Evolutionary conservation across 1,284 basidiomycete species (phyloP).

Genomic region (Singerocomus rubriflavus): DNA sequence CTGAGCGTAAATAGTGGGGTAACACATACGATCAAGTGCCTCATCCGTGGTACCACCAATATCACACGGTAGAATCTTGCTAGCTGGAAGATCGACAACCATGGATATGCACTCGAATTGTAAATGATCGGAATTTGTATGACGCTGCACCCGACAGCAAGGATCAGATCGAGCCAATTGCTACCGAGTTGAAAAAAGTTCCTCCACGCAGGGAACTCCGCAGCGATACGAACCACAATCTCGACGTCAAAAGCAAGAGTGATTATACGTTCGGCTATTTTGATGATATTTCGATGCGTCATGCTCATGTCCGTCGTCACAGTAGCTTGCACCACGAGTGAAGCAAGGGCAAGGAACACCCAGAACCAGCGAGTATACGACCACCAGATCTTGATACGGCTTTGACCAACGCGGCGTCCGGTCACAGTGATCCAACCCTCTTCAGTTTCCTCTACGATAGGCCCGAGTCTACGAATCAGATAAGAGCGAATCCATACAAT

Average conservation of each 20-base stretch:
- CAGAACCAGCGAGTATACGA: constrained; percentile 70
- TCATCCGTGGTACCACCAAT: constrained; percentile 84
- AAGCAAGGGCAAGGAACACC: constrained; percentile 73
- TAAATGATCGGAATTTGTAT: constrained; percentile 86
- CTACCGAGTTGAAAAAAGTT: constrained; percentile 67
- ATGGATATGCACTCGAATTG: constrained; percentile 69
- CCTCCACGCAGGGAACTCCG: constrained; percentile 81
- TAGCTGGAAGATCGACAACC: constrained; percentile 91
- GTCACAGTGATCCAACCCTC: constrained; percentile 57
- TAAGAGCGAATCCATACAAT: not conserved
- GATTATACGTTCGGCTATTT: constrained; percentile 74
- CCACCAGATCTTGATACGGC: constrained; percentile 54
- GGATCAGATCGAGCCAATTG: constrained; percentile 79
- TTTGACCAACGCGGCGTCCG: constrained; percentile 44
- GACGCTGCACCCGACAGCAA: constrained; percentile 78
- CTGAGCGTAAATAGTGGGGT: not conserved
- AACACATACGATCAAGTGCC: constrained; percentile 63
- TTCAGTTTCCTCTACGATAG: constrained; percentile 50
- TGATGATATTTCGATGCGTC: constrained; percentile 48
- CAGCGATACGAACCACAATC: constrained; percentile 75
- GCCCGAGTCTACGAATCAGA: constrained; percentile 39
- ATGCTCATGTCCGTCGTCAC: constrained; percentile 56
- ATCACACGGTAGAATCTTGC: constrained; percentile 93
- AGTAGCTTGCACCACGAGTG: constrained; percentile 78
- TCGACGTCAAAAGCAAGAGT: constrained; percentile 88